Evolutionary conservation across 2,329 filamentous ascomycete species (phyloP).

Genomic region (Sphaceloma murrayae): DNA sequence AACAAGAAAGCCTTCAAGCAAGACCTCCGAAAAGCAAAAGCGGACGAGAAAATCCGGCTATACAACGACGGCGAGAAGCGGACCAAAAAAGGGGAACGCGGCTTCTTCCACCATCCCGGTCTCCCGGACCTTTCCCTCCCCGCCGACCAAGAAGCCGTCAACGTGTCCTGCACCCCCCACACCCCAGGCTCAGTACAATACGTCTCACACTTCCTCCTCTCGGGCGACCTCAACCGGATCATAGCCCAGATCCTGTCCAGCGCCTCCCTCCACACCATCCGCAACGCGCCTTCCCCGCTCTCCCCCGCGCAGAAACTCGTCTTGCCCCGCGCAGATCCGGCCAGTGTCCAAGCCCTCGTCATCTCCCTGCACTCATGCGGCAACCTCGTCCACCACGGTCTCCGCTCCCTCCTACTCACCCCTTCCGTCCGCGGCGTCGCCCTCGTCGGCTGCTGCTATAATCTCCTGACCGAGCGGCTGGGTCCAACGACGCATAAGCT

Average conservation of each 20-base stretch:
- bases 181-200: slow-evolving; percentile 67
- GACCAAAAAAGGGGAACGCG: slow-evolving; percentile 18
- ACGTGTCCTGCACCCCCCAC: slow-evolving; percentile 42
- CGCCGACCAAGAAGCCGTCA: slow-evolving; percentile 20
- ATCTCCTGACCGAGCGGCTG: slow-evolving; percentile 82
- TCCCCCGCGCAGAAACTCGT: slow-evolving; percentile 17
- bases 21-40: slow-evolving; percentile 27
- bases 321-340: slow-evolving; percentile 21
- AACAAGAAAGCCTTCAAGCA: slow-evolving; percentile 73
- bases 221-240: slow-evolving; percentile 60
- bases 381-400: slow-evolving; percentile 90
- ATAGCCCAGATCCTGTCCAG: slow-evolving; percentile 50
- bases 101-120: slow-evolving; percentile 12
- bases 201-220: slow-evolving; percentile 62
- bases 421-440: slow-evolving; percentile 79
- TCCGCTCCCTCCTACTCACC: slow-evolving; percentile 77
- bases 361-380: slow-evolving; percentile 96
- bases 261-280: not conserved
- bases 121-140: not conserved
- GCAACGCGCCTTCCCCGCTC: slow-evolving; percentile 19
- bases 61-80: not conserved
- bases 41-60: slow-evolving; percentile 8
- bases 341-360: slow-evolving; percentile 57
- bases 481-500: slow-evolving; percentile 81
- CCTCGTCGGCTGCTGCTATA: slow-evolving; percentile 97